Percentiles rank a stretch among this genome's conserved stretches.
These are phyloP conservation scores for Ceratocystis lukuohia DNA, from an alignment of 2,329 filamentous ascomycete species.

Conservation along the genomic window DNA sequence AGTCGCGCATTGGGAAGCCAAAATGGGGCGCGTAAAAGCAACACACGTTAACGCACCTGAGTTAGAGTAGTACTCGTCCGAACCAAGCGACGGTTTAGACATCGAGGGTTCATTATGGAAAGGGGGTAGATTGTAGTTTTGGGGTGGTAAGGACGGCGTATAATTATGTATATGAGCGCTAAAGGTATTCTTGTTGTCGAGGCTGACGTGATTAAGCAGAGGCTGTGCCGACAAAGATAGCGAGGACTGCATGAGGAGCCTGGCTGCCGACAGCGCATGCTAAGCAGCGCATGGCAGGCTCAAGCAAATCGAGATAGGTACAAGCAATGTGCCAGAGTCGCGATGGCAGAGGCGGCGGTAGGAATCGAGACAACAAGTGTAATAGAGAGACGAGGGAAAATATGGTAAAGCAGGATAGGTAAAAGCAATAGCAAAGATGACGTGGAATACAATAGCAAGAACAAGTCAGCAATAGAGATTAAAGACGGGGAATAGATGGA, in stretches of 20 bases:
- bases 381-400: background rate
- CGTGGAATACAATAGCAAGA: background rate
- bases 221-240: slow-evolving; percentile 15
- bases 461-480: background rate
- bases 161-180: slow-evolving; percentile 1
- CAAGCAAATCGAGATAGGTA: background rate
- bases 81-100: slow-evolving; percentile 22
- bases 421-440: no score
- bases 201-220: slow-evolving; percentile 10
- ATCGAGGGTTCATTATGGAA: slow-evolving; percentile 16
- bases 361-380: background rate
- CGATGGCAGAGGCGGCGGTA: background rate
- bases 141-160: background rate
- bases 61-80: slow-evolving; percentile 43
- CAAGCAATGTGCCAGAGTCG: background rate
- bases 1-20: background rate
- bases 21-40: background rate
- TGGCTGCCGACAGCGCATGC: slow-evolving; percentile 18
- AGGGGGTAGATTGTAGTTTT: background rate
- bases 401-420: no score
- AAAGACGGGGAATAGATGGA: background rate
- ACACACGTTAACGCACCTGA: slow-evolving; percentile 34
- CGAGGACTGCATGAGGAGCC: slow-evolving; percentile 19
- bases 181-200: background rate
- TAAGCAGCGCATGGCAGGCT: slow-evolving; percentile 19